Base-by-base conservation (phyloP, 106 monocot genomes). In the Cymbidium sinense region DNA sequence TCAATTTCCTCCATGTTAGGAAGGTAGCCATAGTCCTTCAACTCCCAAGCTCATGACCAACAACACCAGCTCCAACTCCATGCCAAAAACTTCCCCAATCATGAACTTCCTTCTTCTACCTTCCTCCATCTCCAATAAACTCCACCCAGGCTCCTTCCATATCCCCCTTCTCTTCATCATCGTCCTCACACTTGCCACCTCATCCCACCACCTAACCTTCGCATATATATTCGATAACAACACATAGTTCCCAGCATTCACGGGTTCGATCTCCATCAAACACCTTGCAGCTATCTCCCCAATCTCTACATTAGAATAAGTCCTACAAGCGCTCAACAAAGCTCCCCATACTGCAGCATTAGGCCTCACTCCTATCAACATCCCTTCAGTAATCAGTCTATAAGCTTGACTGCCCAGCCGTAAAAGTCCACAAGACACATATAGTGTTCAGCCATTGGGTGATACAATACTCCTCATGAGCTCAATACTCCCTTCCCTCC, bases 401-500 rank as follows among this genome's bases (percentile, higher is more conserved):
- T 79, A 74, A 5, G 86, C 83, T 64, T 86, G 8, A 83, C 77
- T 17, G 47, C n/a, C 86, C 86, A 4, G 86, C 86, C 2, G 77
- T 77, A 75, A 78, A 86, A 43, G 61, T 86, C 86, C 23, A 83
- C 86, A 2, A 86, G 43, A 25, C 82, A 86, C 76, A 82, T 79
- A 37, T 82, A 86, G 30, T 86, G 86, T 20, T 86, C 86, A 0
- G 77, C 69, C 2, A 58, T 67, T 5, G 86, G 83, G 21, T 1
- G 23, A 86, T 77, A 41, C 44, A 1, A 52, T 80, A 76, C 29
- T 70, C 23, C 29, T 78, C 84, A 84, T 84, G 17, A 70, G 39
- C 6, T 76, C 43, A 61, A 84, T 76, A 80, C 4, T 52, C 18
- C 2, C 61, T 52, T 18, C 84, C 84, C 43, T 84, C 76, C 0